Percentiles rank a stretch among this genome's conserved stretches.
phyloP scores from a whole-genome alignment of 2,329 filamentous ascomycete genomes.

The Xylaria sp. region DNA sequence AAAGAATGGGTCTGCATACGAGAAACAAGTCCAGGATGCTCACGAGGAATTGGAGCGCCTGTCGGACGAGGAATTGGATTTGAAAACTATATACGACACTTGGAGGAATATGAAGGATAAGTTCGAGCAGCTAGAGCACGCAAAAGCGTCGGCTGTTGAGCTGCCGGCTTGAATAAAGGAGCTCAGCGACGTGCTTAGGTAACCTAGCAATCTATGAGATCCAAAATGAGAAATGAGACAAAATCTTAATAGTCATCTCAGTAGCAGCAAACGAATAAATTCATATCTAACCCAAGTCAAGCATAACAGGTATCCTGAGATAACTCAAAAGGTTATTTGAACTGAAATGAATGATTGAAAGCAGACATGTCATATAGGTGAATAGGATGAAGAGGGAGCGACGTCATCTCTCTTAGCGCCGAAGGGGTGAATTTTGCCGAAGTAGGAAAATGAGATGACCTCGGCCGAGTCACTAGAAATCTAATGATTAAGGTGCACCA shows the following conservation, averaged over 20 bases:
- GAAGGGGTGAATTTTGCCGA: neutral
- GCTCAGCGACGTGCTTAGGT: neutral
- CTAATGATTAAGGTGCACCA: neutral
- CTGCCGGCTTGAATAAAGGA: slow-evolving; percentile 6
- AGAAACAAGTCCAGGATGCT: slow-evolving; percentile 10
- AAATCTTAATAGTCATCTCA: no score
- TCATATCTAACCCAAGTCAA: no score
- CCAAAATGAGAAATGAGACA: no score
- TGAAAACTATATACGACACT: slow-evolving; percentile 8
- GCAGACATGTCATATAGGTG: neutral
- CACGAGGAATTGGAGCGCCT: neutral
- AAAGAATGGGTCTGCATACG: slow-evolving; percentile 12
- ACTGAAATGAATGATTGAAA: neutral
- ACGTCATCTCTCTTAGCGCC: neutral
- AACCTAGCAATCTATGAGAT: no score
- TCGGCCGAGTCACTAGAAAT: neutral
- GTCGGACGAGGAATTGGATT: neutral
- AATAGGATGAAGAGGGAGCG: no score
- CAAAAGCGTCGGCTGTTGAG: slow-evolving; percentile 18
- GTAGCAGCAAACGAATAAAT: no score
- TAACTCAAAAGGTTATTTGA: neutral
- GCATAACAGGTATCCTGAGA: neutral
- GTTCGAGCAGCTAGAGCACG: slow-evolving; percentile 15
- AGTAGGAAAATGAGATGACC: slow-evolving; percentile 14
- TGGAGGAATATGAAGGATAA: slow-evolving; percentile 24